Evolutionary conservation across 768 basidiomycete genomes (phyloP).

Genomic region (Gymnopilus dilepis): DNA sequence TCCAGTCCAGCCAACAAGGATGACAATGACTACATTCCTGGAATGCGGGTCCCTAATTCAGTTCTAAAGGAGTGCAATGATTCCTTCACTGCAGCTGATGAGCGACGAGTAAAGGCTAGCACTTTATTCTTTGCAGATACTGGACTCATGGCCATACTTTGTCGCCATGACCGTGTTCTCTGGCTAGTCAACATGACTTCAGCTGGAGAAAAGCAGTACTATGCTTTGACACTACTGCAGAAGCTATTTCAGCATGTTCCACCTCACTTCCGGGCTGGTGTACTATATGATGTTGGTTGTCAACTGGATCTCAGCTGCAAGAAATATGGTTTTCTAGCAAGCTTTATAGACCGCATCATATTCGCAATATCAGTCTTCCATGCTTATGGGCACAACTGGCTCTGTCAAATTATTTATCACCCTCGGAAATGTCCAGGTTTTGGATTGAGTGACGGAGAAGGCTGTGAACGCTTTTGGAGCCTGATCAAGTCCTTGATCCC

Average conservation of each 20-base stretch:
- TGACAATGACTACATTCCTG: slow-evolving; percentile 20
- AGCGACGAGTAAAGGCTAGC: slow-evolving; percentile 30
- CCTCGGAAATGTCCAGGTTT: slow-evolving; percentile 36
- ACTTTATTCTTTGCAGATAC: slow-evolving; percentile 6
- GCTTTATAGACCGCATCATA: too few species aligned
- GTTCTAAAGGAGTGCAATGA: slow-evolving; percentile 38
- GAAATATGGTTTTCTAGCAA: too few species aligned
- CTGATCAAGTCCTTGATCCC: too few species aligned
- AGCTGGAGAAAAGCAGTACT: too few species aligned
- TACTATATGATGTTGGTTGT: too few species aligned
- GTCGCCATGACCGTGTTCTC: not conserved
- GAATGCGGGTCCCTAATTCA: slow-evolving; percentile 31
- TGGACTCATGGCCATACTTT: not conserved
- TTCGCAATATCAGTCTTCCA: too few species aligned
- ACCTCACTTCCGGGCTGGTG: slow-evolving; percentile 19
- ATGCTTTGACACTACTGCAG: slow-evolving; percentile 34
- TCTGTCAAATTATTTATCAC: slow-evolving; percentile 40
- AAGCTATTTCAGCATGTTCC: slow-evolving; percentile 40
- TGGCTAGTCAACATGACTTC: too few species aligned
- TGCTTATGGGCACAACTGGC: slow-evolving; percentile 44
- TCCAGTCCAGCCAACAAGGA: too few species aligned
- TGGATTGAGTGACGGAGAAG: slow-evolving; percentile 35
- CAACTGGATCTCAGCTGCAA: too few species aligned
- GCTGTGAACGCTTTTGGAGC: slow-evolving; percentile 34
- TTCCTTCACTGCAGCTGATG: slow-evolving; percentile 34